A percentile compares a stretch with the other conserved stretches of the same genome.
phyloP scores from a whole-genome alignment of 768 basidiomycete species.

The Mycena metata region DNA sequence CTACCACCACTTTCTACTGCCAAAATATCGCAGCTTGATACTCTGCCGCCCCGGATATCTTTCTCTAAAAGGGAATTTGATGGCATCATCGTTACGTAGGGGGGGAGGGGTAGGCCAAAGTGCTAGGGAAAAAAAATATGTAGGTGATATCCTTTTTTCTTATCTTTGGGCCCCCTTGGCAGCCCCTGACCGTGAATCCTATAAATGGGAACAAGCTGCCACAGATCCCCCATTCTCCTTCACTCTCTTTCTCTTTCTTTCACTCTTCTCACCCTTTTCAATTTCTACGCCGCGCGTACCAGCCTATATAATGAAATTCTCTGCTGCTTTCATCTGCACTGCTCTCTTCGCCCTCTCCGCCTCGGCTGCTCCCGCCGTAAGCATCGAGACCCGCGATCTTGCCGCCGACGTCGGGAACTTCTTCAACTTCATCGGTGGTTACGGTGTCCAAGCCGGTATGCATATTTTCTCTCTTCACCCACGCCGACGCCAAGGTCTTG shows the following conservation, averaged over 20 bases:
- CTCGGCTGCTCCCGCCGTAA: slow-evolving; percentile 25
- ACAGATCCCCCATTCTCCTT: slow-evolving; percentile 23
- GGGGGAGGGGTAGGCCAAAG: no score
- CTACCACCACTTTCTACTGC: no score
- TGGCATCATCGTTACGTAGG: no score
- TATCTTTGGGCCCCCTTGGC: no score
- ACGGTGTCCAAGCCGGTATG: slow-evolving; percentile 23
- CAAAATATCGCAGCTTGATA: no score
- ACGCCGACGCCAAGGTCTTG: slow-evolving; percentile 20
- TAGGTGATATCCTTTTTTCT: no score
- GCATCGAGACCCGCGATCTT: slow-evolving; percentile 18
- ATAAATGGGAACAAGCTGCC: slow-evolving; percentile 17
- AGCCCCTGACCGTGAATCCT: slow-evolving; percentile 10
- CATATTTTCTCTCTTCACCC: slow-evolving; percentile 8
- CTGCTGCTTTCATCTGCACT: slow-evolving; percentile 22
- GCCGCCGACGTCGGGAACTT: slow-evolving; percentile 18
- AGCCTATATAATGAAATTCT: slow-evolving; percentile 26
- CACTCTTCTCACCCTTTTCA: neutral
- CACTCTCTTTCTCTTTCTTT: slow-evolving; percentile 23
- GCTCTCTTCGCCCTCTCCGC: slow-evolving; percentile 25
- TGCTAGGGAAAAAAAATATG: no score
- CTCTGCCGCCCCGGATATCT: no score
- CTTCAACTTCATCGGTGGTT: slow-evolving; percentile 23
- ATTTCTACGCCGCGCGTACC: slow-evolving; percentile 26
- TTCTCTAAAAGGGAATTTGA: no score